These are phyloP conservation scores for Evernia prunastri DNA, from an alignment of 495 filamentous ascomycete species.

Conservation along the genomic window DNA sequence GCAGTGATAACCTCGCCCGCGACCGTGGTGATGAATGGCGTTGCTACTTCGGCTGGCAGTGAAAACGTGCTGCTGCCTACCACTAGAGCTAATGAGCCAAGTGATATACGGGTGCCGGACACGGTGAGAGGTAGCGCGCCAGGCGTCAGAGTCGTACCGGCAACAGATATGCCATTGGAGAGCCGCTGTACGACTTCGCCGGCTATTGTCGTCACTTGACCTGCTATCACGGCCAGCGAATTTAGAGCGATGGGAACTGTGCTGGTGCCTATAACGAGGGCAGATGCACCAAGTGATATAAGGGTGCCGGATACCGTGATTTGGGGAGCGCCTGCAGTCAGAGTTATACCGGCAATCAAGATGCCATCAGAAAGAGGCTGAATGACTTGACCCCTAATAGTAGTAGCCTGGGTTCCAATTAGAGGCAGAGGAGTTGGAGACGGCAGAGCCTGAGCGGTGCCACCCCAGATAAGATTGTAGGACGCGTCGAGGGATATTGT, in stretches of 20 bases:
- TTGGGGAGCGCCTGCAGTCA: not conserved
- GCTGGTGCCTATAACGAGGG: not conserved
- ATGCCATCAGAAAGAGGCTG: not conserved
- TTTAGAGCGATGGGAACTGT: not conserved
- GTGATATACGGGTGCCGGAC: constrained; percentile 6
- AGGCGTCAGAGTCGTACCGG: constrained; percentile 2
- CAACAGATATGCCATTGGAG: constrained; percentile 5
- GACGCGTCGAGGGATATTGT: not conserved
- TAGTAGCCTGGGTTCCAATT: not conserved
- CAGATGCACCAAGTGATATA: not conserved
- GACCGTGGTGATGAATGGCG: not conserved
- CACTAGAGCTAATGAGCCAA: not conserved
- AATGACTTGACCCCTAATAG: not conserved
- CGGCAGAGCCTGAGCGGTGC: not conserved
- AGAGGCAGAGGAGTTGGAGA: not conserved
- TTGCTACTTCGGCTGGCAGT: not conserved
- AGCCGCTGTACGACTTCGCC: not conserved
- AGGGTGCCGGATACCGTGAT: constrained; percentile 7
- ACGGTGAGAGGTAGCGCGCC: constrained; percentile 7
- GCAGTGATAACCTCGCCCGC: constrained; percentile 6
- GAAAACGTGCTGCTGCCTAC: not conserved
- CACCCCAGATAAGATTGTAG: not conserved
- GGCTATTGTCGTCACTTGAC: not conserved
- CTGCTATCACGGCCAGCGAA: not conserved
- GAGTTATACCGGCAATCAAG: not conserved